Evolutionary conservation across 78 protist genomes (phyloP).

Genomic region (Cyanophora paradoxa): DNA sequence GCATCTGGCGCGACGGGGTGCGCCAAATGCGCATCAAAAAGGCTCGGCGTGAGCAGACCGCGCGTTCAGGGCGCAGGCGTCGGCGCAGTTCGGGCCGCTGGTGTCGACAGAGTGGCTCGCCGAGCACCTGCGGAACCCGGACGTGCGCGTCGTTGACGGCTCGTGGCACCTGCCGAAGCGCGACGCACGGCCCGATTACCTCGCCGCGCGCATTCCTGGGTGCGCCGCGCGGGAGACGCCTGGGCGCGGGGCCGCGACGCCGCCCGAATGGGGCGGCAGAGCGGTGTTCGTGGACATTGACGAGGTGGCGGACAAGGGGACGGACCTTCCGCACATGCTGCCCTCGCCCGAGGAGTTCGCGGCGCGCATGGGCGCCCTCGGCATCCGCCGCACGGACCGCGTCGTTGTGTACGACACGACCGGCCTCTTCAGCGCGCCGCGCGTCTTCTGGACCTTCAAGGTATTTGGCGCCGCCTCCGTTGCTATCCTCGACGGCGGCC

Average conservation of each 20-base stretch:
- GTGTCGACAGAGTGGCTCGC: no score
- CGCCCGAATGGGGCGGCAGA: no score
- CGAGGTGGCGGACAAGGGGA: not conserved
- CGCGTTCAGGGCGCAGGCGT: no score
- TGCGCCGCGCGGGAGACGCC: no score
- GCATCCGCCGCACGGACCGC: not conserved
- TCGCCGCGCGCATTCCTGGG: not conserved
- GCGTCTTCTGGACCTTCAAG: not conserved
- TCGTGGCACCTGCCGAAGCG: slow-evolving; percentile 1
- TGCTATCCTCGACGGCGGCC: not conserved
- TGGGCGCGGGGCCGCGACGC: no score
- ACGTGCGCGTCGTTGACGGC: not conserved
- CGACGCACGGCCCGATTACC: not conserved
- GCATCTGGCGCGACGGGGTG: no score
- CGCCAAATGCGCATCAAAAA: no score
- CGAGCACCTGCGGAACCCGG: no score
- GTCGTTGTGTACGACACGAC: not conserved
- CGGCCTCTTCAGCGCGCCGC: not conserved
- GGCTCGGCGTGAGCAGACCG: no score
- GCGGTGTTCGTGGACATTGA: not conserved
- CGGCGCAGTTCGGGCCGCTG: no score
- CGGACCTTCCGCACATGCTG: not conserved
- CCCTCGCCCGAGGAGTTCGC: not conserved
- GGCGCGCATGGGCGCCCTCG: not conserved
- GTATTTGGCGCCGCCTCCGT: not conserved